Conservation (phyloP, 768 basidiomycete genomes). For the Tulasnella sp. region DNA sequence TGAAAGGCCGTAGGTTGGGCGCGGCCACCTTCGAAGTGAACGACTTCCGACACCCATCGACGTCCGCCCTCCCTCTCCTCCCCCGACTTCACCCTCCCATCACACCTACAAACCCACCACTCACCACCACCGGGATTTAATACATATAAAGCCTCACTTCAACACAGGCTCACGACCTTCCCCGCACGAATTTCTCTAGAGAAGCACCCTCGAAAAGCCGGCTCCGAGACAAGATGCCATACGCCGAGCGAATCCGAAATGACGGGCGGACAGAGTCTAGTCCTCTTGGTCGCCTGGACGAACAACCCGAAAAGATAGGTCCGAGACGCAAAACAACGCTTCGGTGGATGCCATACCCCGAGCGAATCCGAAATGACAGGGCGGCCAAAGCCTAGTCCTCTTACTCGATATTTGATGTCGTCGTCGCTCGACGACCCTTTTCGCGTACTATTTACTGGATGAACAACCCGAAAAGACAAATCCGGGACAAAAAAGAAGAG, state of each 20-base stretch:
- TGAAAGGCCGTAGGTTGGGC: background rate
- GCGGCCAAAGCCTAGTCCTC: no score
- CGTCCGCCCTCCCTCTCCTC: background rate
- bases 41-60: background rate
- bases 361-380: no score
- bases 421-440: constrained; percentile 28
- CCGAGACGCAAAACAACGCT: no score
- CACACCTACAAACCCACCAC: background rate
- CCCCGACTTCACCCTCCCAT: background rate
- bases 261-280: no score
- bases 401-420: constrained; percentile 17
- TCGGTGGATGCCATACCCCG: no score
- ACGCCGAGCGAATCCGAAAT: no score
- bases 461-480: background rate
- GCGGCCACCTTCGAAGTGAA: background rate
- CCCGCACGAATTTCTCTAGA: background rate
- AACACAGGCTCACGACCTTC: background rate
- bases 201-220: background rate
- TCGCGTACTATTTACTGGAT: no score
- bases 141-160: background rate
- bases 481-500: background rate
- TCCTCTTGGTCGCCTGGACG: no score
- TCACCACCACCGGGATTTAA: background rate
- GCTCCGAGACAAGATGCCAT: no score
- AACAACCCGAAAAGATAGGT: no score